Evolutionary conservation across 345 rosid genomes (phyloP), one percentile per base, ranked within the genome.

Genomic region (Populus simonii): DNA sequence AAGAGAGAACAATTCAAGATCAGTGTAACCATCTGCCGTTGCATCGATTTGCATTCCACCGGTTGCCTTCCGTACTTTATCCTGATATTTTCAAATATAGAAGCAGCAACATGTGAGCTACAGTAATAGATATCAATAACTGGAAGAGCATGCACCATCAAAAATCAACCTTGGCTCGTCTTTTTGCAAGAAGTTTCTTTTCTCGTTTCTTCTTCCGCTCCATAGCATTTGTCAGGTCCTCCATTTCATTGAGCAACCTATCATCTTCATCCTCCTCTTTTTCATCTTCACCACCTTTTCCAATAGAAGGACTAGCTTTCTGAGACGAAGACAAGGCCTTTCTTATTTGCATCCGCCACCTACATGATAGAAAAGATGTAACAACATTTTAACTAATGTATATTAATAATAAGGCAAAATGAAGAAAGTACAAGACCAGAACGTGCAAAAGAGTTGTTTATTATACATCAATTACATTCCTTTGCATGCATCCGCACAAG

Each of bases 161-260:
- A 47, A 47, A 23, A 71, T 69, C 78, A 82, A 93, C 99, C 98
- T 96, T 93, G 31, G 92, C 93, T 66, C 80, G 87, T 84, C 93
- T 89, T 86, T 96, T 96, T 23, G 94, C 87, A 68, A 87, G 77
- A 75, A 89, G 81, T 84, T 92, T 96, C 85, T 92, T 91, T 49
- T 82, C 90, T 22, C 85, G 89, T 79, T 96, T 96, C 91, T 92
- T 96, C 88, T 85, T 92, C 71, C 82, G 89, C 38, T 92, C 98
- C 86, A 83, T 86, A 74, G 94, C 90, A 85, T 84, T 76, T 18
- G 90, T 88, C 79, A 96, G 78, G 83, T 96, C 97, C 78, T 93
- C 99, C 94, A 96, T 90, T 86, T 96, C 99, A 84, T 92, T 90
- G 57, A 96, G 94, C 70, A 92, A 82, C 80, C 76, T 93, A 84